Conservation (phyloP, 441 rosid species). For the Theobroma grandiflorum region DNA sequence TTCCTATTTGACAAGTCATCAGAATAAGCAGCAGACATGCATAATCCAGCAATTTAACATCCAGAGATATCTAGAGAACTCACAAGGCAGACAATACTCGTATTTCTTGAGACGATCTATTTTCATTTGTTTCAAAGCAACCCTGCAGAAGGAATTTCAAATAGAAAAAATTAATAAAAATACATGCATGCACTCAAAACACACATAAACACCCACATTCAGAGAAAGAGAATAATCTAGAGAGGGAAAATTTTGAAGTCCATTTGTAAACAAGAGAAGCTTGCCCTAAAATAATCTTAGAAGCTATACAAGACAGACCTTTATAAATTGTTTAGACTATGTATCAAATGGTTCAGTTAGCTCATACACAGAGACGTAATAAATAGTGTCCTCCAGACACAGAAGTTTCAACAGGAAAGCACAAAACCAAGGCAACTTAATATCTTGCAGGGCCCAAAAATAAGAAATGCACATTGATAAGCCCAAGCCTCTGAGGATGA, state of each 20-base stretch:
- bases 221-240: neutral
- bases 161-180: neutral
- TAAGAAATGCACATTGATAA: neutral
- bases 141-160: constrained; percentile 57
- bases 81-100: constrained; percentile 95
- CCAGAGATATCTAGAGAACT: constrained; percentile 46
- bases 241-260: neutral
- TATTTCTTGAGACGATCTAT: constrained; percentile 85
- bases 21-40: neutral
- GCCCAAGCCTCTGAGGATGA: neutral
- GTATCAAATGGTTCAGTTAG: neutral
- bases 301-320: constrained; percentile 7
- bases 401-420: neutral
- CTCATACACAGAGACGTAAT: neutral
- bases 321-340: neutral
- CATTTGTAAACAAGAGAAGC: neutral
- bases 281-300: neutral
- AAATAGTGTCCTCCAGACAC: neutral
- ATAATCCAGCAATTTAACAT: constrained; percentile 27
- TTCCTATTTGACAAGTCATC: neutral
- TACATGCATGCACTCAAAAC: constrained; percentile 9
- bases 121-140: constrained; percentile 91
- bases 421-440: neutral
- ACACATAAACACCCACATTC: neutral
- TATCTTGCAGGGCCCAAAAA: neutral